Percentiles rank a stretch among this genome's conserved stretches.
phyloP scores from a whole-genome alignment of 306 rosid species.

The Inga laurina region DNA sequence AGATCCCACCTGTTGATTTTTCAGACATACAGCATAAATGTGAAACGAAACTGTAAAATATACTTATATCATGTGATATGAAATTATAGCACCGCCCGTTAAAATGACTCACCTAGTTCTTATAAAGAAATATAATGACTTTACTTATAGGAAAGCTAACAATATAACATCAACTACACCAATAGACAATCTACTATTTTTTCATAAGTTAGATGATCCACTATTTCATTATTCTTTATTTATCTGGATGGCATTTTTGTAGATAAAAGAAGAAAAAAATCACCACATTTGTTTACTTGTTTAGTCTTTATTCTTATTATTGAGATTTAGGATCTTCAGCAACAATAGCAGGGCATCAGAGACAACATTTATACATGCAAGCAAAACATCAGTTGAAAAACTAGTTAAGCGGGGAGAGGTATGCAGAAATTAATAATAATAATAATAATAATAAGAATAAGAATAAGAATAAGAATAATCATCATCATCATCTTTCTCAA shows the following conservation, averaged over 20 bases:
- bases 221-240: not conserved
- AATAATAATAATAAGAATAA: not conserved
- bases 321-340: not conserved
- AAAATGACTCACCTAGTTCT: not conserved
- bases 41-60: slow-evolving; percentile 19
- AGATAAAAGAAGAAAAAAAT: not conserved
- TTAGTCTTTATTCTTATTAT: not conserved
- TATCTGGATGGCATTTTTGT: not conserved
- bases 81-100: slow-evolving; percentile 3
- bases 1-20: slow-evolving; percentile 89
- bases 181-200: not conserved
- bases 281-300: not conserved
- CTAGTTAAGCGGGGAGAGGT: not conserved
- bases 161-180: not conserved
- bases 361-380: not conserved
- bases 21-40: slow-evolving; percentile 28
- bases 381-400: not conserved
- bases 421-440: not conserved
- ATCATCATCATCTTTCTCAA: not conserved
- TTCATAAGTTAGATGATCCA: not conserved
- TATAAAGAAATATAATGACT: not conserved
- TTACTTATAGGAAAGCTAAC: not conserved
- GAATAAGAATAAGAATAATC: no score
- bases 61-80: not conserved
- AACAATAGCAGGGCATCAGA: not conserved